phyloP scores from a whole-genome alignment of 2,329 filamentous ascomycete genomes.

The Domatiomyces catenatus region DNA sequence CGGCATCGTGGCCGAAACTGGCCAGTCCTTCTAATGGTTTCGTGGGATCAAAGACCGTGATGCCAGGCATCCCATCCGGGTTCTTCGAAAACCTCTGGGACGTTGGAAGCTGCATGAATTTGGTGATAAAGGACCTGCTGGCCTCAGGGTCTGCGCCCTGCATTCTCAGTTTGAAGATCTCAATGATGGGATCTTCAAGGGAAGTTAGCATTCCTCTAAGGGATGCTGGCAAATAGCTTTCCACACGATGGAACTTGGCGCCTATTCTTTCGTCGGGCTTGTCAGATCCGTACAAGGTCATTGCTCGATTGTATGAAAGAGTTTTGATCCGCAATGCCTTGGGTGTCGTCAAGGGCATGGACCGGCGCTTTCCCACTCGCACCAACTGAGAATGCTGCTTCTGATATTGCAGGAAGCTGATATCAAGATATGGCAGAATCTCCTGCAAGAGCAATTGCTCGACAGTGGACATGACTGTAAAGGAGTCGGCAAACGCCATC shows the following conservation, averaged over 20 bases:
- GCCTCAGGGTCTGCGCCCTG: constrained; percentile 29
- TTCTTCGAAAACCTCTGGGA: constrained; percentile 48
- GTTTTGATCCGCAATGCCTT: background rate
- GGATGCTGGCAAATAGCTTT: constrained; percentile 44
- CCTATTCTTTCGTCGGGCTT: constrained; percentile 78
- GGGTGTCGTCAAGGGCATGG: background rate
- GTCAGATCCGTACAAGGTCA: constrained; percentile 69
- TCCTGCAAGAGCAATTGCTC: constrained; percentile 19
- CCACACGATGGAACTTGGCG: constrained; percentile 50
- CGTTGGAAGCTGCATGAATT: constrained; percentile 55
- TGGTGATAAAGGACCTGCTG: constrained; percentile 46
- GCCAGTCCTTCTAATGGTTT: constrained; percentile 64
- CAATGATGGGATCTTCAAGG: constrained; percentile 53
- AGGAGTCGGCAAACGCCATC: constrained; percentile 66
- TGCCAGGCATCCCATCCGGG: constrained; percentile 60
- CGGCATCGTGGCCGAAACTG: constrained; percentile 58
- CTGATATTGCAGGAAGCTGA: background rate
- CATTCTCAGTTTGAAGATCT: constrained; percentile 51
- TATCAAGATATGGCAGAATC: constrained; percentile 9
- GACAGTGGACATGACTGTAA: constrained; percentile 50
- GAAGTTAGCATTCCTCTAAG: constrained; percentile 62
- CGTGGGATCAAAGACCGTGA: constrained; percentile 58
- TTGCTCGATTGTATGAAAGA: constrained; percentile 55
- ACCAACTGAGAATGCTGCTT: background rate
- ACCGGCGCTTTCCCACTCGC: background rate